Evolutionary conservation across 164 flowering plant genomes (phyloP), one percentile per base, ranked within the genome.

Genomic region (Nymphaea colorata): DNA sequence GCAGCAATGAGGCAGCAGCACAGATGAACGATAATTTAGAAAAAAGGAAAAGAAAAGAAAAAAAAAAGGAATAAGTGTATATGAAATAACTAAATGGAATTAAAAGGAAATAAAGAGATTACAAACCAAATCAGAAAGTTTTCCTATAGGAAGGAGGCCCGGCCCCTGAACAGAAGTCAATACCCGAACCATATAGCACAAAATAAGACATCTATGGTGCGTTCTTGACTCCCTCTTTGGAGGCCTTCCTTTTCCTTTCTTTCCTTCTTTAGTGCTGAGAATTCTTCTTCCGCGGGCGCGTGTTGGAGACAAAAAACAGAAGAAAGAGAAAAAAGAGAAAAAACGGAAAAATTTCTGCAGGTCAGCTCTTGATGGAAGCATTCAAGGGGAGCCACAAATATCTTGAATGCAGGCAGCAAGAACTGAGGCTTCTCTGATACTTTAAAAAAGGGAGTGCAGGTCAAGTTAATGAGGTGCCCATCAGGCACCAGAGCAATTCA

Each of bases 201-300:
- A 68, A 65, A 64, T 64, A 73, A 68, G 64, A 70, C 73, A 57
- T 15, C 76, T 75, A 85, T 82, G 92, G 90, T 87, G 84, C 90
- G 90, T 82, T 89, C 96, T 89, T 85, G 92, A 87, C 92, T 89
- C 73, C 87, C 76, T 72, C 76, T 76, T 67, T 61, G 61, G 62
- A 66, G 68, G 68, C 62, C 66, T 65, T 10, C 57, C 57, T 51
- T 66, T 41, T 17, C 64, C 45, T 10, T 51, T 66, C 62, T 51
- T 51, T 51, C 57, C 57, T 51, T 51, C 12, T 51, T 51, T 51
- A 51, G 57, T 10, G 14, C 57, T 51, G 12, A 8, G 57, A 51
- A 51, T 51, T 51, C 57, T 8, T 51, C 57, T 25, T 25, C 36
- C 36, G 36, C 36, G 36, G 36, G 16, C 1, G 59, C 59, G 16